A percentile compares a stretch with the other conserved stretches of the same genome.
Evolutionary conservation across 2,329 filamentous ascomycete species (phyloP).

Genomic region (Microdochium nivale): DNA sequence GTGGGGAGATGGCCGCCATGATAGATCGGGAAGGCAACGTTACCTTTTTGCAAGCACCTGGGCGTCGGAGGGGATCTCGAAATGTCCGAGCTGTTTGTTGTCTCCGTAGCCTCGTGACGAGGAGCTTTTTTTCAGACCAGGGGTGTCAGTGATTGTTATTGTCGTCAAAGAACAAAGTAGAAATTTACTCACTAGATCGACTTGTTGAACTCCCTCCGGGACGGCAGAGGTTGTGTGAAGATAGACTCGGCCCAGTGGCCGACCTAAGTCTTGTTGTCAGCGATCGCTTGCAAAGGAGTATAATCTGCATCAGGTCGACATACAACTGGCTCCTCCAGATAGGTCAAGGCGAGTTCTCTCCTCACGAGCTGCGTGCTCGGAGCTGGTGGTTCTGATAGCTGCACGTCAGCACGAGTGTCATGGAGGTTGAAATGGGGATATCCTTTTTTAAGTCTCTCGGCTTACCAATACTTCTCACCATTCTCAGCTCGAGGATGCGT

Average conservation of each 20-base stretch:
- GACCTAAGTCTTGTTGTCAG: slow-evolving; percentile 10
- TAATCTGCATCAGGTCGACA: too few species aligned
- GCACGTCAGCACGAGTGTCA: slow-evolving; percentile 1
- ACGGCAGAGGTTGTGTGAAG: slow-evolving; percentile 44
- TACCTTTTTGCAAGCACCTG: slow-evolving; percentile 48
- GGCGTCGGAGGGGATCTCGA: slow-evolving; percentile 36
- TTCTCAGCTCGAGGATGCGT: slow-evolving; percentile 42
- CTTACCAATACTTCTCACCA: slow-evolving; percentile 44
- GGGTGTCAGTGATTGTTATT: neutral
- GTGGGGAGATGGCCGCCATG: too few species aligned
- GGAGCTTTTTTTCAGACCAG: slow-evolving; percentile 34
- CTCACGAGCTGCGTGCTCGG: slow-evolving; percentile 7
- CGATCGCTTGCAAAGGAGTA: too few species aligned
- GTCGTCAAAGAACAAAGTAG: neutral
- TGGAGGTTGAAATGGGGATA: neutral
- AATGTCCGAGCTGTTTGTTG: slow-evolving; percentile 26
- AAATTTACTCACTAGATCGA: slow-evolving; percentile 20
- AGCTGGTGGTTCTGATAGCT: slow-evolving; percentile 21
- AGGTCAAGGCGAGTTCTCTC: neutral
- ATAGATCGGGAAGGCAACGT: slow-evolving; percentile 2
- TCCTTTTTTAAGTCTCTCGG: slow-evolving; percentile 1
- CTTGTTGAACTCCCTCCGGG: slow-evolving; percentile 39
- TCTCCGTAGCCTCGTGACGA: slow-evolving; percentile 35
- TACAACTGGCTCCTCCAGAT: neutral
- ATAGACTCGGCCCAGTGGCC: slow-evolving; percentile 54